A percentile compares a stretch with the other conserved stretches of the same genome.
Conservation (phyloP, 2,329 filamentous ascomycete species). For the Talaromyces sp. region DNA sequence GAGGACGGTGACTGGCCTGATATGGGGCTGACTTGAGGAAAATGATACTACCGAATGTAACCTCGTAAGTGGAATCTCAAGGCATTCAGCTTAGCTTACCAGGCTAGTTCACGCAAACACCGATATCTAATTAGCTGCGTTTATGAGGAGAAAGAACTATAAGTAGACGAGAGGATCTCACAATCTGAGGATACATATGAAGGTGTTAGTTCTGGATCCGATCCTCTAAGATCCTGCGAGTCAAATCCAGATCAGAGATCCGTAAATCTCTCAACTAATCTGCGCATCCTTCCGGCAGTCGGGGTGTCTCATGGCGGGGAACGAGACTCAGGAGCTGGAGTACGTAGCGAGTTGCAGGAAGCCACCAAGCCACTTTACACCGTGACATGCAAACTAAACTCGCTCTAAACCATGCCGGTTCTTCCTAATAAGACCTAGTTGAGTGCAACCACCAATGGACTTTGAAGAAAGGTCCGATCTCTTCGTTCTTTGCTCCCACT, state of each 20-base stretch:
- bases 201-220: neutral
- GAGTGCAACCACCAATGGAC: neutral
- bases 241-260: neutral
- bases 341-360: neutral
- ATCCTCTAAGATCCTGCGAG: neutral
- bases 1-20: neutral
- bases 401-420: neutral
- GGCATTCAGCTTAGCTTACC: neutral
- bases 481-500: neutral
- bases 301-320: neutral
- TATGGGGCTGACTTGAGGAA: neutral
- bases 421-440: neutral
- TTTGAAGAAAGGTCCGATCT: neutral
- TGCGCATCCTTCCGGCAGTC: neutral
- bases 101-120: neutral
- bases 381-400: neutral
- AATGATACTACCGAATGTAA: constrained; percentile 9
- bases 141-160: neutral
- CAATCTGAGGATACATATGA: neutral
- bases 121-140: neutral
- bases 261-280: neutral
- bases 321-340: neutral
- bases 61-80: neutral
- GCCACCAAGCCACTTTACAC: neutral
- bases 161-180: neutral